Base-by-base conservation (phyloP, 2,329 filamentous ascomycete genomes). In the Fusarium irregulare region DNA sequence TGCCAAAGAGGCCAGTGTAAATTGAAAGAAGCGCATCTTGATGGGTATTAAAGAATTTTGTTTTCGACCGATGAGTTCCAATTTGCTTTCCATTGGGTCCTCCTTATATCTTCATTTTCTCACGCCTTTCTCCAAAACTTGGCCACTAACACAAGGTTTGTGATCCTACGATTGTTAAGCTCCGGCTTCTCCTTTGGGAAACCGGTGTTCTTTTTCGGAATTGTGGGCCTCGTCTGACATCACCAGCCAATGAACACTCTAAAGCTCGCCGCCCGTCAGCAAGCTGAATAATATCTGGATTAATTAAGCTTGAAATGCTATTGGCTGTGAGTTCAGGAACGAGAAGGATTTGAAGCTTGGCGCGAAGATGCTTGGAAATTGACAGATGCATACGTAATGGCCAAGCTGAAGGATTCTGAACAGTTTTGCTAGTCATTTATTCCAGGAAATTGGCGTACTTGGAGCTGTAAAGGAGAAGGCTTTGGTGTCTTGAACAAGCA, bases 121-220 rank as follows among this genome's bases (percentile, higher is more conserved):
- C 32, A 12, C 14, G 4, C 14, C 10, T 23, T 13, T 4, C 5
- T 13, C 10, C 7, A 12, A 6, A 53, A 18, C 16, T 16, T 14
- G 37, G 6, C 2, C 6, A 16, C 23, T 37, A 9, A 14, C 14
- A 6, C 7, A 11, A 16, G 34, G 49, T 53, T 42, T 10, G 8
- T 21, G 8, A 10, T 21, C 16, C 28, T 3, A 9, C 28, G 10
- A 25, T 54, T 45, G 23, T 37, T 64, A 54, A 66, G 55, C 63
- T 60, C 61, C 63, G 61, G 13, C 10, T 60, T 45, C 63, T 66
- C 61, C 63, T 66, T 60, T 60, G 4, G 47, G 61, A 4, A 49
- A 23, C 41, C 46, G 60, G 49, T 51, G 49, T 27, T 20, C 18
- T 4, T 20, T 16, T 40, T 27, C 4, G 32, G 23, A 27, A 41